Evolutionary conservation across 768 basidiomycete genomes (phyloP).

Genomic region (Serendipita vermifera): DNA sequence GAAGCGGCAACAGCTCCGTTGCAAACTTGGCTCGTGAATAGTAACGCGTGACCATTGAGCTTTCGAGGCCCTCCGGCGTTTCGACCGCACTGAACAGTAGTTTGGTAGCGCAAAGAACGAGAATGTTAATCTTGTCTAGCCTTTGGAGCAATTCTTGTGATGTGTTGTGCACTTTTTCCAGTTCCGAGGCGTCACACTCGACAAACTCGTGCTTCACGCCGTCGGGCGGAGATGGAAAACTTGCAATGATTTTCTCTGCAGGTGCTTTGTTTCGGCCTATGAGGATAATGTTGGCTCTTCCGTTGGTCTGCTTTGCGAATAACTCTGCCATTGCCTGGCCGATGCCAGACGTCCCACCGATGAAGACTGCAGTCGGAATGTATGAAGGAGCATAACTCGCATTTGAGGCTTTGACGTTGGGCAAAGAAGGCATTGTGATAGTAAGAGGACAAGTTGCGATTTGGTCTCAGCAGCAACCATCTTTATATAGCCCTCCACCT

Average conservation of each 20-base stretch:
- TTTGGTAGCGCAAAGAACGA: slow-evolving; percentile 10
- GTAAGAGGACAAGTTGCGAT: too few relatives aligned
- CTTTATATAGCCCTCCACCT: too few relatives aligned
- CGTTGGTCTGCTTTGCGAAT: slow-evolving; percentile 11
- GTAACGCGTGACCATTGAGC: not conserved
- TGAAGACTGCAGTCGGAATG: slow-evolving; percentile 11
- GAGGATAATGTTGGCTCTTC: slow-evolving; percentile 11
- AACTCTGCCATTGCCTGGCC: slow-evolving; percentile 8
- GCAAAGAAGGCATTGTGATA: slow-evolving; percentile 15
- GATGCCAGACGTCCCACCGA: slow-evolving; percentile 14
- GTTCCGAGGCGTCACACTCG: slow-evolving; percentile 9
- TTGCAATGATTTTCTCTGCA: slow-evolving; percentile 12
- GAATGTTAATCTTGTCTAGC: slow-evolving; percentile 15
- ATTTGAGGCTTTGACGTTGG: slow-evolving; percentile 4
- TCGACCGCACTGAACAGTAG: not conserved
- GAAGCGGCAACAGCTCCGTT: slow-evolving; percentile 12
- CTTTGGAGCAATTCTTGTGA: slow-evolving; percentile 3
- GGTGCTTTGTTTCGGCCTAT: slow-evolving; percentile 8
- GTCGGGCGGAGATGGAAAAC: slow-evolving; percentile 1
- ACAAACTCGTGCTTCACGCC: slow-evolving; percentile 12
- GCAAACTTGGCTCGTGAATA: slow-evolving; percentile 10
- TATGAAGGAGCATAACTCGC: not conserved
- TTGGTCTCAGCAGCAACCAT: too few relatives aligned
- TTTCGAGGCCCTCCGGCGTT: slow-evolving; percentile 12
- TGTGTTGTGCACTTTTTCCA: slow-evolving; percentile 2